phyloP scores from a whole-genome alignment of 2,329 filamentous ascomycete genomes.

The Colletotrichum cereale region DNA sequence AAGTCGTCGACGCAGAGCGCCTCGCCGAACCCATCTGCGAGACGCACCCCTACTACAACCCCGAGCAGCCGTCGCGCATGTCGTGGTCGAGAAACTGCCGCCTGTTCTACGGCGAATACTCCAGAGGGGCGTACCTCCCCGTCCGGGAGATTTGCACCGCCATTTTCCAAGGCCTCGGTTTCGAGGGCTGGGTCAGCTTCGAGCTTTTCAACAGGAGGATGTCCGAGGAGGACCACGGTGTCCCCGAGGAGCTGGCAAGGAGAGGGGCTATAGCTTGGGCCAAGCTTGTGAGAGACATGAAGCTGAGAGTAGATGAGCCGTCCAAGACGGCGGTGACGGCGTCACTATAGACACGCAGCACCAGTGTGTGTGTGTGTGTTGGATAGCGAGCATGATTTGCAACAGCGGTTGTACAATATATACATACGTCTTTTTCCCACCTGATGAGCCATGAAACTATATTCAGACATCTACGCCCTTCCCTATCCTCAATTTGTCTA shows the following conservation, averaged over 20 bases:
- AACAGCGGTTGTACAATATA: constrained; percentile 31
- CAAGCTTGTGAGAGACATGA: constrained; percentile 55
- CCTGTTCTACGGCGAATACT: constrained; percentile 66
- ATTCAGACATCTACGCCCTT: constrained; percentile 40
- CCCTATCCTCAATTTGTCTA: constrained; percentile 53
- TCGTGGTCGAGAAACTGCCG: constrained; percentile 83
- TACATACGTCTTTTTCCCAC: neutral
- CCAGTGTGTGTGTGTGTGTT: neutral
- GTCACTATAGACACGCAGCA: constrained; percentile 47
- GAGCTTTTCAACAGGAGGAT: constrained; percentile 77
- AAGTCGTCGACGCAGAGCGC: constrained; percentile 80
- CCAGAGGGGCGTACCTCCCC: constrained; percentile 76
- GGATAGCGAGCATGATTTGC: constrained; percentile 5
- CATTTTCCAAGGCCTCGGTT: constrained; percentile 74
- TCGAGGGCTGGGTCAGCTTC: constrained; percentile 77
- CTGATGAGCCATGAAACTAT: neutral
- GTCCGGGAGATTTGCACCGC: constrained; percentile 70
- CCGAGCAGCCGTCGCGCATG: constrained; percentile 67
- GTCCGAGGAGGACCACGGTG: constrained; percentile 60
- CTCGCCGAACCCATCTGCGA: constrained; percentile 69
- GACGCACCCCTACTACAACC: constrained; percentile 52
- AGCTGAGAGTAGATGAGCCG: constrained; percentile 44
- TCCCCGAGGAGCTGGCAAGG: constrained; percentile 72
- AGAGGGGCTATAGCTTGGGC: constrained; percentile 65
- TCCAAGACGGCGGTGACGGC: constrained; percentile 48